Evolutionary conservation across 2,329 filamentous ascomycete genomes (phyloP).

Genomic region (Pseudogymnoascus sp.): DNA sequence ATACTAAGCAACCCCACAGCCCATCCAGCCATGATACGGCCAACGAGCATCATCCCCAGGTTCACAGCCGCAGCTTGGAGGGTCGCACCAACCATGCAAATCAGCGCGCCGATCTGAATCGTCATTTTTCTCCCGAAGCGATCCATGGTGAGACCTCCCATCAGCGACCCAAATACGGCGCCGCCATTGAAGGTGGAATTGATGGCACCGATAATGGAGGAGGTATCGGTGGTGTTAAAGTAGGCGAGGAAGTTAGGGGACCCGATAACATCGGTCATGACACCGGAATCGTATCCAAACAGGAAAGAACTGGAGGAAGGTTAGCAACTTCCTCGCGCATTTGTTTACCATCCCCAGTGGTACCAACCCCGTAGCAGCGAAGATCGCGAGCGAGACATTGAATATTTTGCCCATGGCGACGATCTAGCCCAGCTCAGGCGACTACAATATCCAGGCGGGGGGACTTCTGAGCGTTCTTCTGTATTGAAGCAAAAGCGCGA

Average conservation of each 20-base stretch:
- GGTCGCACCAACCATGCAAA: conserved; percentile 51
- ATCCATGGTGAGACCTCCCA: conserved; percentile 45
- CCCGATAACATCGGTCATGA: conserved; percentile 27
- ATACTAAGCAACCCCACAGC: conserved; percentile 49
- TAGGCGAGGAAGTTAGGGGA: conserved; percentile 22
- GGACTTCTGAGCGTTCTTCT: neutral
- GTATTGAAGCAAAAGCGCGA: neutral
- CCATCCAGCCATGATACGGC: conserved; percentile 43
- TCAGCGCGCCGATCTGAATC: conserved; percentile 44
- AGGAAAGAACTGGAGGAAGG: conserved; percentile 28
- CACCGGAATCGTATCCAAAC: conserved; percentile 30
- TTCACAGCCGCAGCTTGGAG: conserved; percentile 47
- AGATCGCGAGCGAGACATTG: conserved; percentile 34
- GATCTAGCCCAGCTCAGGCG: neutral
- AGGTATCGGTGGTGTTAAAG: conserved; percentile 28
- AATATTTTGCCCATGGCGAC: conserved; percentile 33
- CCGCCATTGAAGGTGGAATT: conserved; percentile 59
- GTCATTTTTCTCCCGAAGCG: conserved; percentile 48
- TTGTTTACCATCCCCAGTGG: neutral
- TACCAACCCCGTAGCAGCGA: conserved; percentile 31
- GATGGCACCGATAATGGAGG: conserved; percentile 40
- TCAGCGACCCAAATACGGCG: conserved; percentile 35
- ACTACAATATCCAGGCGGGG: neutral
- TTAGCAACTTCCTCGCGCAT: neutral
- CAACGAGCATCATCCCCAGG: conserved; percentile 46